phyloP scores from a whole-genome alignment of 495 filamentous ascomycete genomes.

The Neurospora sp. region DNA sequence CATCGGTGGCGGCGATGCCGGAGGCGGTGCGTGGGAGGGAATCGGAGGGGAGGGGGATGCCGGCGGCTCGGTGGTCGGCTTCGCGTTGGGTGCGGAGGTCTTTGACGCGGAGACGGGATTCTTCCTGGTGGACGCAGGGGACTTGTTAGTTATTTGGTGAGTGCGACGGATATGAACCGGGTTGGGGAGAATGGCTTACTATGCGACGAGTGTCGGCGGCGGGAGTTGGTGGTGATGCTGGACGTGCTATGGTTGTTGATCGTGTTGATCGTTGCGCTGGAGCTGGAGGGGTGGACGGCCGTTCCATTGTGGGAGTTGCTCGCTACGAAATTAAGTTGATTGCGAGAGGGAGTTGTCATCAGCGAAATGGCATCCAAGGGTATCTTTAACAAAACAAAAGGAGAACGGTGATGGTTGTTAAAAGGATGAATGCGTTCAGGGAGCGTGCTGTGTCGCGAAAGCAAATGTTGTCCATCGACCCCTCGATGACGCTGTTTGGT shows the following conservation, averaged over 20 bases:
- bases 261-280: conserved; percentile 27
- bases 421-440: background rate
- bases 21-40: conserved; percentile 25
- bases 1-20: conserved; percentile 32
- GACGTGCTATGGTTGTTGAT: conserved; percentile 25
- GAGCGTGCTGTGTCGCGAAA: background rate
- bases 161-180: background rate
- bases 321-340: background rate
- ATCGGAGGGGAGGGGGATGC: conserved; percentile 3
- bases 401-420: background rate
- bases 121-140: conserved; percentile 49
- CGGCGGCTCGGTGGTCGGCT: conserved; percentile 36
- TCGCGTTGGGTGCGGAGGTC: conserved; percentile 66
- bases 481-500: background rate
- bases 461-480: background rate
- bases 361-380: background rate
- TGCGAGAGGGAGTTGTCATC: background rate
- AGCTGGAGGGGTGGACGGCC: conserved; percentile 48
- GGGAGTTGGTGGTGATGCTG: conserved; percentile 54
- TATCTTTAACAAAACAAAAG: background rate
- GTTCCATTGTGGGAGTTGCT: conserved; percentile 12
- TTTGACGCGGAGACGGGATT: conserved; percentile 85
- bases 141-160: background rate
- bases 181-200: conserved; percentile 28
- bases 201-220: conserved; percentile 58